Conservation (phyloP, 2,329 filamentous ascomycete genomes). For the Neurospora sp. region DNA sequence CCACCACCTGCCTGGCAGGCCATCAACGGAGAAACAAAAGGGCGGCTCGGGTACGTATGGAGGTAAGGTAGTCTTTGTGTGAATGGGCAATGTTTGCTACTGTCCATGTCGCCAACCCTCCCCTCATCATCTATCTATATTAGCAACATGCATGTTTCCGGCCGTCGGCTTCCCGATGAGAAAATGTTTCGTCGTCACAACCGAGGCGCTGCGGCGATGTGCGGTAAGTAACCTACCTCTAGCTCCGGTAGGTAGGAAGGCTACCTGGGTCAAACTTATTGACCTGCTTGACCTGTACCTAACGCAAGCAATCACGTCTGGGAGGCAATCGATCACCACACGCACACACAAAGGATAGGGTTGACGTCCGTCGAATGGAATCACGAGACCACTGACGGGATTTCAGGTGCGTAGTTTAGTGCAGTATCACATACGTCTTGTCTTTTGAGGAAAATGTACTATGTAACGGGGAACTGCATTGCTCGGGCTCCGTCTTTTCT, state of each 20-base stretch:
- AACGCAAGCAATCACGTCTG: not conserved
- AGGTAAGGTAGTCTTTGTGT: not conserved
- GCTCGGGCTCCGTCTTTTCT: not conserved
- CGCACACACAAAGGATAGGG: not conserved
- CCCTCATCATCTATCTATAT: not conserved
- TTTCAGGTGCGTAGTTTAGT: not conserved
- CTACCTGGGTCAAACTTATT: not conserved
- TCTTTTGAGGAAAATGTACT: not conserved
- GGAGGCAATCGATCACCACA: not conserved
- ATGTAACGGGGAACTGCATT: not conserved
- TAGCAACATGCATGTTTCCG: not conserved
- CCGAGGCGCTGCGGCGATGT: not conserved
- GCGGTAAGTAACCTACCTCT: not conserved
- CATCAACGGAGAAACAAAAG: not conserved
- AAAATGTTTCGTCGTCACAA: not conserved
- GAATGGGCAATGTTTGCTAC: not conserved
- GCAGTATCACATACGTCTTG: not conserved
- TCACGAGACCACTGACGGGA: not conserved
- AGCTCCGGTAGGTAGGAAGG: not conserved
- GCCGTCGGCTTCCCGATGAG: not conserved
- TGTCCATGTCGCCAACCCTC: not conserved
- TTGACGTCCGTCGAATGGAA: not conserved
- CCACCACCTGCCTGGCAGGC: not conserved
- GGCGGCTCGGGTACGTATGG: not conserved
- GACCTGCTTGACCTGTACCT: not conserved